These are phyloP conservation scores for Leccinum ochraceum DNA, from an alignment of 768 basidiomycete genomes.

Conservation along the genomic window DNA sequence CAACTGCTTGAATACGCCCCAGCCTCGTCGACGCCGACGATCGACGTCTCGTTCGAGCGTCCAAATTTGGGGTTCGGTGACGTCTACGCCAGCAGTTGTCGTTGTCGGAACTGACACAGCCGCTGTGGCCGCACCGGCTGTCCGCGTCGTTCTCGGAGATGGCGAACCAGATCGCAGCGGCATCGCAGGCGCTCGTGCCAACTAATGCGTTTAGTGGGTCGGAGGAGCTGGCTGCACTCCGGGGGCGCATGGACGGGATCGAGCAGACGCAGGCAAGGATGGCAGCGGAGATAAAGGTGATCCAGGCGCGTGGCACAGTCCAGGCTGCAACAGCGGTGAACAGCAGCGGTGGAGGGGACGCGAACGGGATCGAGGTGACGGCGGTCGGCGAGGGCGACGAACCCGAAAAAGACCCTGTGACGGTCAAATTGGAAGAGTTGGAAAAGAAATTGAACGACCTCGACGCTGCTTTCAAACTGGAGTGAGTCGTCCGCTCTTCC, in stretches of 20 bases:
- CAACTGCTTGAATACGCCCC: not conserved
- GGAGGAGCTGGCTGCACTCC: not conserved
- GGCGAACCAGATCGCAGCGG: slow-evolving; percentile 42
- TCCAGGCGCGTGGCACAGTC: slow-evolving; percentile 15
- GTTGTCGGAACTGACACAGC: not conserved
- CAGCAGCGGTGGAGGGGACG: no score
- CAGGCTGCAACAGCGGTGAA: no score
- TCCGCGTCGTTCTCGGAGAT: slow-evolving; percentile 41
- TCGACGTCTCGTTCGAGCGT: slow-evolving; percentile 22
- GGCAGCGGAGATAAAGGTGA: slow-evolving; percentile 19
- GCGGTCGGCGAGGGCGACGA: no score
- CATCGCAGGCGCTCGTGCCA: slow-evolving; percentile 39
- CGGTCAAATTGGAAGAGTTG: no score
- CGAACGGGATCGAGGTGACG: no score
- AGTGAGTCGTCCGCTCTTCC: no score
- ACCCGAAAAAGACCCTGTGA: no score
- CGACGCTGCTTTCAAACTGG: no score
- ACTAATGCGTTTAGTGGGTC: slow-evolving; percentile 22
- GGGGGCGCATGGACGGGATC: no score
- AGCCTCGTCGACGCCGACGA: slow-evolving; percentile 19
- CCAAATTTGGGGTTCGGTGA: not conserved
- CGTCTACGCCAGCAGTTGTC: not conserved
- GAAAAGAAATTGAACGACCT: no score
- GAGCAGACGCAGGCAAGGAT: no score
- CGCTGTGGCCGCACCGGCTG: slow-evolving; percentile 36